Percentiles rank a stretch among this genome's conserved stretches.
Conservation (phyloP, 108 stramenopile genomes). For the Cyclotella choctawhatcheeana region DNA sequence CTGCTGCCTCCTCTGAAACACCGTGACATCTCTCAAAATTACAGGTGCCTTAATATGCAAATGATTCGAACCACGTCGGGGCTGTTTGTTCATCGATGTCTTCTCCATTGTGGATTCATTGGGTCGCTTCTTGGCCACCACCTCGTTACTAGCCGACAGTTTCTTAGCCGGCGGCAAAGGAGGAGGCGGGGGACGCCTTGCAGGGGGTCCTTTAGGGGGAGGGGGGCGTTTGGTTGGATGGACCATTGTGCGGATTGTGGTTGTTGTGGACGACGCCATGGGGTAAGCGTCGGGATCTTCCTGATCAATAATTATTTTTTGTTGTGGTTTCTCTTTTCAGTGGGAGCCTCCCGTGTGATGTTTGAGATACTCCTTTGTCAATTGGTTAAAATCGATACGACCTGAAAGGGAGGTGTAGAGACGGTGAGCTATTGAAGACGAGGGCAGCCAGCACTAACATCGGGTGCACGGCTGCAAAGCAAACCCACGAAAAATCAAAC, state of each 20-base stretch:
- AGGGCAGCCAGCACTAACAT: not conserved
- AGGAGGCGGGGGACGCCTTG: constrained; percentile 51
- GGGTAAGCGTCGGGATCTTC: not conserved
- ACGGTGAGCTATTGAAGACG: not conserved
- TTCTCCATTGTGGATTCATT: constrained; percentile 1
- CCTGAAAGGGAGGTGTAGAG: not conserved
- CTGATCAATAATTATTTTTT: not conserved
- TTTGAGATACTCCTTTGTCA: not conserved
- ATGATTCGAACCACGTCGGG: constrained; percentile 12
- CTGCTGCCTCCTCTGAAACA: constrained; percentile 76
- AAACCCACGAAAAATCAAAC: not conserved
- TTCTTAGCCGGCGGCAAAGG: constrained; percentile 30
- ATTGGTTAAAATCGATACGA: constrained; percentile 6
- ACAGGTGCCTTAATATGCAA: constrained; percentile 69
- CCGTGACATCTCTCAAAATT: constrained; percentile 81
- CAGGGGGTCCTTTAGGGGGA: constrained; percentile 19
- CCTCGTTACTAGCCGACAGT: not conserved
- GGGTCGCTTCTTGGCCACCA: constrained; percentile 11
- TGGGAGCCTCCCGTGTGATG: constrained; percentile 16
- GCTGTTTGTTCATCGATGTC: constrained; percentile 7
- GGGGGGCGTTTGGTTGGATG: constrained; percentile 27
- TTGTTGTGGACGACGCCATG: constrained; percentile 12
- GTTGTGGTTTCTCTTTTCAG: not conserved
- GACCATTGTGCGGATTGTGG: constrained; percentile 2
- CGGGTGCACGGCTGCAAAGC: not conserved